phyloP scores from a whole-genome alignment of 306 rosid genomes.

The Argentina anserina region DNA sequence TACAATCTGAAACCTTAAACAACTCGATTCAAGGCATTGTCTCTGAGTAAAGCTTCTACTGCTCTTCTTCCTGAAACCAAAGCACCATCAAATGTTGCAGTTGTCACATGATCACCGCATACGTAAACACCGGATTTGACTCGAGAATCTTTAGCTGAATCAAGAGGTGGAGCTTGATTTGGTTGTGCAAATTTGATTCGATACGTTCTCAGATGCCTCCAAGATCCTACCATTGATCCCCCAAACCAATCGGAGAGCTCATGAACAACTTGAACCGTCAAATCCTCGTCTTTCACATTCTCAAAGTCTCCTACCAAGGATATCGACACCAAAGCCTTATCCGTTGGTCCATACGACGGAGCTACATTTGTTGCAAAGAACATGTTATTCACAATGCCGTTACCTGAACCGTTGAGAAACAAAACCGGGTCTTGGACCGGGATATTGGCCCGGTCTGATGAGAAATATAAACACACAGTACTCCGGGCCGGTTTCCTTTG shows the following conservation, averaged over 20 bases:
- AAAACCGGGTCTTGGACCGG: constrained; percentile 58
- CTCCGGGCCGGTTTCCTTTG: constrained; percentile 54
- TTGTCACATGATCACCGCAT: constrained; percentile 77
- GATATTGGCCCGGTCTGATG: constrained; percentile 35
- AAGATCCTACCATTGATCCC: constrained; percentile 36
- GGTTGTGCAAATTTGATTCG: constrained; percentile 78
- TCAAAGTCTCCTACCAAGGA: constrained; percentile 62
- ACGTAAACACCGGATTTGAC: constrained; percentile 52
- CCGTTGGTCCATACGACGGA: constrained; percentile 64
- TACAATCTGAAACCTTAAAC: background rate
- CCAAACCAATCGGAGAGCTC: constrained; percentile 74
- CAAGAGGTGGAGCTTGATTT: constrained; percentile 67
- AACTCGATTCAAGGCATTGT: constrained; percentile 19
- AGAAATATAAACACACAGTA: constrained; percentile 66
- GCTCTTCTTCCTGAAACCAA: constrained; percentile 86
- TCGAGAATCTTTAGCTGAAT: constrained; percentile 46
- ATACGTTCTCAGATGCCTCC: constrained; percentile 72
- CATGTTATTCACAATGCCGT: constrained; percentile 85
- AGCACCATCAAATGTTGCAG: constrained; percentile 89
- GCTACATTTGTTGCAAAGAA: constrained; percentile 87
- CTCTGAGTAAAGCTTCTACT: constrained; percentile 60
- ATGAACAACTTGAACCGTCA: constrained; percentile 38
- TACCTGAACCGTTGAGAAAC: constrained; percentile 72
- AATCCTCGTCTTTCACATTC: constrained; percentile 34
- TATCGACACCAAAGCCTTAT: constrained; percentile 52